Percentiles rank a stretch among this genome's conserved stretches.
Evolutionary conservation across 108 stramenopile genomes (phyloP).

Genomic region (Thalassiosira profunda): DNA sequence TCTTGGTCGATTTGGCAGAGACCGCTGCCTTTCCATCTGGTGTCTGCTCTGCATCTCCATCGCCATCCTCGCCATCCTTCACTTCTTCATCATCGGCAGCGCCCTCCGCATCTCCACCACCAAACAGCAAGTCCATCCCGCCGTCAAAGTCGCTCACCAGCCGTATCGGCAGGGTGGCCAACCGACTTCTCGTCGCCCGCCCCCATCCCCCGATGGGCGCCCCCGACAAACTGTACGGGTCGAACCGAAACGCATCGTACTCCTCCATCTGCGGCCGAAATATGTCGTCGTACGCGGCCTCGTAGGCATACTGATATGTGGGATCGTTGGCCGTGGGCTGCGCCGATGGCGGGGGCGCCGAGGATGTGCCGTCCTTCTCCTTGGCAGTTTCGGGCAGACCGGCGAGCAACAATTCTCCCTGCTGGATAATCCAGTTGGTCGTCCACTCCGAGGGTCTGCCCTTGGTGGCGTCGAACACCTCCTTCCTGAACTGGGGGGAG

Average conservation of each 20-base stretch:
- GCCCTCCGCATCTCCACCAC: neutral
- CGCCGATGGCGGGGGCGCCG: no score
- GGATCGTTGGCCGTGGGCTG: no score
- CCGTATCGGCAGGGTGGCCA: slow-evolving; percentile 70
- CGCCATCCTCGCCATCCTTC: neutral
- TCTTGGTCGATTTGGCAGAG: neutral
- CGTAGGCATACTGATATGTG: no score
- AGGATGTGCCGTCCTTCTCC: no score
- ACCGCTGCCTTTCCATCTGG: neutral
- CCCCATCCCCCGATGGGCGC: slow-evolving; percentile 86
- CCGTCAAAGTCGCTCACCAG: slow-evolving; percentile 43
- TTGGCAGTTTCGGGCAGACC: no score
- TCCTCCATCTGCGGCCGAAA: slow-evolving; percentile 38
- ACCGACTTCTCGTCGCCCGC: slow-evolving; percentile 69
- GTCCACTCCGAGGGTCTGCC: no score
- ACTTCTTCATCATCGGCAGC: neutral
- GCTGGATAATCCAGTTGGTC: no score
- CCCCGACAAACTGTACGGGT: slow-evolving; percentile 58
- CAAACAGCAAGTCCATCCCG: slow-evolving; percentile 1
- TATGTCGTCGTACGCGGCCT: no score
- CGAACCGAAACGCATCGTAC: slow-evolving; percentile 39
- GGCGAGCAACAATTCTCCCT: no score
- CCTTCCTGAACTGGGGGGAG: no score
- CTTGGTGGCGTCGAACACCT: no score
- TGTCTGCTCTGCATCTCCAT: neutral